Conservation (phyloP, 2,329 filamentous ascomycete species). For the Claviceps sp. region DNA sequence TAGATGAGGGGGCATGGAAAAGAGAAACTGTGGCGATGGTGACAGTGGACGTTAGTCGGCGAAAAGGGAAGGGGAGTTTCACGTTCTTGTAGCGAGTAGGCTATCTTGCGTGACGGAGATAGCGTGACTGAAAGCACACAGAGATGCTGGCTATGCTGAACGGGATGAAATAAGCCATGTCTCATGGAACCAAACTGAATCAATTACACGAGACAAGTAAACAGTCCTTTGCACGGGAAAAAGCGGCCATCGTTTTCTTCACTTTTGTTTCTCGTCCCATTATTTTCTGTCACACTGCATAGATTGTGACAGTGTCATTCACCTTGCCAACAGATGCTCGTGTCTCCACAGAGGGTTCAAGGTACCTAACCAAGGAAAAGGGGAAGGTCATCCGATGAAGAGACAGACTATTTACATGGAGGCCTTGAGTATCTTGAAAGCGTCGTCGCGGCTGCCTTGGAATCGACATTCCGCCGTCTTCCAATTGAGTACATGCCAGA, state of each 20-base stretch:
- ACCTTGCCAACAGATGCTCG: too few relatives aligned
- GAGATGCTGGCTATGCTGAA: constrained; percentile 5
- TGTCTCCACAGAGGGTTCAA: too few relatives aligned
- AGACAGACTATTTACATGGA: constrained; percentile 18
- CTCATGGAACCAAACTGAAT: neutral
- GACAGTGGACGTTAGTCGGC: neutral
- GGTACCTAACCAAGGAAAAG: neutral
- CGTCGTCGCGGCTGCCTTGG: constrained; percentile 31
- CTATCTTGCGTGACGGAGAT: neutral
- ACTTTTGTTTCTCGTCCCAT: too few relatives aligned
- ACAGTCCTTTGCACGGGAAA: neutral
- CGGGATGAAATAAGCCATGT: neutral
- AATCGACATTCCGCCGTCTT: constrained; percentile 53
- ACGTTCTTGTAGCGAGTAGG: neutral
- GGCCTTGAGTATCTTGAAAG: constrained; percentile 30
- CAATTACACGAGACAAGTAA: neutral
- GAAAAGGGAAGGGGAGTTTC: neutral
- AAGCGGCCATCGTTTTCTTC: too few relatives aligned
- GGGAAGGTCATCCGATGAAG: neutral
- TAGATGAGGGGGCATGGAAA: neutral
- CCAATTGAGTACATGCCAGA: constrained; percentile 73
- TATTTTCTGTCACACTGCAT: too few relatives aligned
- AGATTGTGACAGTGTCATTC: too few relatives aligned
- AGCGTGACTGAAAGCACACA: constrained; percentile 3
- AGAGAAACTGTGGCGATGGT: neutral